phyloP scores from a whole-genome alignment of 2,329 filamentous ascomycete genomes.

The Paraphoma sp. region DNA sequence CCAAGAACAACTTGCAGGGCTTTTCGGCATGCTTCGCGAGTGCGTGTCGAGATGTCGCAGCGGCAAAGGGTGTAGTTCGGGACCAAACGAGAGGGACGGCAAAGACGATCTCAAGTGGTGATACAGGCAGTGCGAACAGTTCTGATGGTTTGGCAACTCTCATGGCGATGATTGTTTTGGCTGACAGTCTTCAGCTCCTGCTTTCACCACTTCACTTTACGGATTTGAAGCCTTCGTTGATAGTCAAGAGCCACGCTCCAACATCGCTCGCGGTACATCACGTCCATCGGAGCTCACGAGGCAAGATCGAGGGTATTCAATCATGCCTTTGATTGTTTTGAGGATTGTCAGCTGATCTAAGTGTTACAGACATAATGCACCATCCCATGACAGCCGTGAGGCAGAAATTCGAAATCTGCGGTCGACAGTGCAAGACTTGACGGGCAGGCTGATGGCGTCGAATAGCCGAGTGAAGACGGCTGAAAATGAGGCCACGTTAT shows the following conservation, averaged over 20 bases:
- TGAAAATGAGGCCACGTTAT: not conserved
- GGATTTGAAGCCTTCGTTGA: not conserved
- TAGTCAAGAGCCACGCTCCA: not conserved
- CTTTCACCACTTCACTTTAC: not conserved
- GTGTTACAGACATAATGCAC: not conserved
- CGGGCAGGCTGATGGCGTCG: not conserved
- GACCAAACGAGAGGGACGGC: not conserved
- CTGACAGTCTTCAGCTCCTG: too few species aligned
- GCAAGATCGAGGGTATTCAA: too few species aligned
- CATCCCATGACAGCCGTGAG: not conserved
- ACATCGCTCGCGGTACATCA: not conserved
- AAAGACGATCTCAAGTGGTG: too few species aligned
- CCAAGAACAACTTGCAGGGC: not conserved
- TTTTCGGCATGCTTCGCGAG: not conserved
- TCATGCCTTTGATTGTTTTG: too few species aligned
- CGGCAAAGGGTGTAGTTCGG: not conserved
- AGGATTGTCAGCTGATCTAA: too few species aligned
- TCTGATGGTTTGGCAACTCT: too few species aligned
- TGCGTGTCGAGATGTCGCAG: not conserved
- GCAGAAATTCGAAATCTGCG: not conserved
- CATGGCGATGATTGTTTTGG: too few species aligned
- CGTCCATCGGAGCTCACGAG: too few species aligned
- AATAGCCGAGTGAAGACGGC: not conserved
- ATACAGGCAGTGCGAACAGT: too few species aligned
- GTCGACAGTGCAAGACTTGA: not conserved